Evolutionary conservation across 805 yeast species (phyloP), one percentile per base, ranked within the genome.

Genomic region (Ogataea glucozyma): DNA sequence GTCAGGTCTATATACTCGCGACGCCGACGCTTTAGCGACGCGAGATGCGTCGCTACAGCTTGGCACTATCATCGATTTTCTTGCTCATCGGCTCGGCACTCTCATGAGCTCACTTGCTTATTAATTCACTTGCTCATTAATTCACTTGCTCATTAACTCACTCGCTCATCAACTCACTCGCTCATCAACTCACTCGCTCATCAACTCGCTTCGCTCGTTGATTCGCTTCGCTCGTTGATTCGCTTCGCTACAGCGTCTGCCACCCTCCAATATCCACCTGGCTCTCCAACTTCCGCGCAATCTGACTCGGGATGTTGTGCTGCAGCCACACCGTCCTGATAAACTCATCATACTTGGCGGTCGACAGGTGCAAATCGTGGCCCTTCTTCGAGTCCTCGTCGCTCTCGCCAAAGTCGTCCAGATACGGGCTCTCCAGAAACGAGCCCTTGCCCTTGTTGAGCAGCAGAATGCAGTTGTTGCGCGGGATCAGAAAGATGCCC

Each of bases 201-300:
- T n/a, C n/a, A n/a, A n/a, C n/a, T n/a, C n/a, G n/a, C n/a, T n/a
- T n/a, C n/a, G n/a, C n/a, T n/a, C n/a, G n/a, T n/a, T n/a, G n/a
- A n/a, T n/a, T n/a, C n/a, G n/a, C n/a, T n/a, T n/a, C n/a, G n/a
- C n/a, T n/a, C n/a, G n/a, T n/a, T n/a, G n/a, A n/a, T 17, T 21
- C 14, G 14, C 11, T 26, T 29, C 12, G 20, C 61, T 67, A 88
- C 48, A 85, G 67, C 1, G 93, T 86, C 53, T 85, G 93, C 99
- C 99, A 91, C 0, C 99, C 99, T 7, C 99, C 99, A 27, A 84
- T 78, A 62, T 91, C 98, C 24, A 83, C 65, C 6, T 76, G 77
- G 29, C 83, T 79, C 54, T 91, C 98, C 12, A 91, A 72, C 51
- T 81, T 81, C 49, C 98, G 72, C 1, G 88, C 89, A 24, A 90